Conservation (phyloP, 2,329 filamentous ascomycete species). For the Ceratocystis eucalypticola region DNA sequence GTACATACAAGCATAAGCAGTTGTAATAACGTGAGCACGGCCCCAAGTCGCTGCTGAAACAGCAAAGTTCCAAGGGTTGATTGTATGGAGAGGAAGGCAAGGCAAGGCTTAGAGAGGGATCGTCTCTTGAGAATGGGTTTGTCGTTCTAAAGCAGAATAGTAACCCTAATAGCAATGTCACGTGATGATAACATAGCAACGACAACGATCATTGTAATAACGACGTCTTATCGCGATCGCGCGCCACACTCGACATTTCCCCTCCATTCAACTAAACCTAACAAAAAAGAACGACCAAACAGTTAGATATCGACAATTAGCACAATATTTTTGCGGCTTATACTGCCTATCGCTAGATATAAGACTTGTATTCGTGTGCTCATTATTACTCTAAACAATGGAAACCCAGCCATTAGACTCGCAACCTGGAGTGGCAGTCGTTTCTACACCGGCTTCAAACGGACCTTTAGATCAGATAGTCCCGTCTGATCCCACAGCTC, state of each 20-base stretch:
- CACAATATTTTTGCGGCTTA: neutral
- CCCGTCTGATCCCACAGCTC: neutral
- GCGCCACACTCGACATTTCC: neutral
- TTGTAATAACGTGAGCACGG: neutral
- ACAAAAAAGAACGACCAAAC: neutral
- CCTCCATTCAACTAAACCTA: neutral
- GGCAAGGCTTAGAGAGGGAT: neutral
- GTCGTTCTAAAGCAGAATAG: neutral
- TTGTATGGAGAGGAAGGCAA: neutral
- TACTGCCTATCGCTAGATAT: neutral
- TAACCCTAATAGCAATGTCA: neutral
- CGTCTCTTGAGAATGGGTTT: neutral
- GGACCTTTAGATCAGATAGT: neutral
- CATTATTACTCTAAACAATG: neutral
- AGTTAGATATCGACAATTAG: neutral
- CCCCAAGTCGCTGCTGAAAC: neutral
- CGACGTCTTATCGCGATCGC: neutral
- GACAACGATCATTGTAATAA: neutral
- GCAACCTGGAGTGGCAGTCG: neutral
- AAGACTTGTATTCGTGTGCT: neutral
- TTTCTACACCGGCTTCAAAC: neutral
- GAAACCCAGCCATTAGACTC: neutral
- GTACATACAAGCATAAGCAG: neutral
- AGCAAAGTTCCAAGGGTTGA: neutral
- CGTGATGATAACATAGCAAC: neutral